phyloP scores from a whole-genome alignment of 2,329 filamentous ascomycete genomes.

The Plectosphaerella sp. region DNA sequence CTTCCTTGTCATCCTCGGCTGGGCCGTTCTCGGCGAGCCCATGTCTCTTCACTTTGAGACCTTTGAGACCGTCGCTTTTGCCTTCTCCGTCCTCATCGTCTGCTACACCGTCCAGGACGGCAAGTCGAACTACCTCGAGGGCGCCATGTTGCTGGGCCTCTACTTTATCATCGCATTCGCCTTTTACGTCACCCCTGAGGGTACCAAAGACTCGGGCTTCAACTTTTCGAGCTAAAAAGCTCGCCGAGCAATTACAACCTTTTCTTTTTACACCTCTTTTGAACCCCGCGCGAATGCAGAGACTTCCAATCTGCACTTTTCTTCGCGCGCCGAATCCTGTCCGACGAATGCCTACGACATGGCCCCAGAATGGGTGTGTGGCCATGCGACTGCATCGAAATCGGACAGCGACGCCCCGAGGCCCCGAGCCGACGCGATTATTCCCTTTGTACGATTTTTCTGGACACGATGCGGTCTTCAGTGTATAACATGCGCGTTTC shows the following conservation, averaged over 20 bases:
- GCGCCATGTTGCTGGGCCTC: slow-evolving; percentile 59
- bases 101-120: slow-evolving; percentile 76
- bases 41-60: slow-evolving; percentile 81
- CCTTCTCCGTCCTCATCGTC: slow-evolving; percentile 69
- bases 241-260: not conserved
- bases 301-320: too few species aligned
- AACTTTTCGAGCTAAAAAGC: not conserved
- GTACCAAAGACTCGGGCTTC: slow-evolving; percentile 26
- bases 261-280: not conserved
- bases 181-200: slow-evolving; percentile 52
- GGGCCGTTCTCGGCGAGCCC: slow-evolving; percentile 64
- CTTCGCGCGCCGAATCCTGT: too few species aligned
- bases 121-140: slow-evolving; percentile 80
- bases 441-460: too few species aligned
- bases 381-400: too few species aligned
- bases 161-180: slow-evolving; percentile 58
- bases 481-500: too few species aligned
- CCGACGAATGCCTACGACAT: too few species aligned
- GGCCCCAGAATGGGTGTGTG: too few species aligned
- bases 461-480: too few species aligned
- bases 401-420: too few species aligned
- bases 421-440: too few species aligned
- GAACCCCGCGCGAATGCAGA: too few species aligned
- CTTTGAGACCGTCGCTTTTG: slow-evolving; percentile 75
- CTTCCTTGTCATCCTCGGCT: slow-evolving; percentile 74